phyloP scores from a whole-genome alignment of 371 early-diverging fungal species.

The Thermomucor indicae-seudaticae region DNA sequence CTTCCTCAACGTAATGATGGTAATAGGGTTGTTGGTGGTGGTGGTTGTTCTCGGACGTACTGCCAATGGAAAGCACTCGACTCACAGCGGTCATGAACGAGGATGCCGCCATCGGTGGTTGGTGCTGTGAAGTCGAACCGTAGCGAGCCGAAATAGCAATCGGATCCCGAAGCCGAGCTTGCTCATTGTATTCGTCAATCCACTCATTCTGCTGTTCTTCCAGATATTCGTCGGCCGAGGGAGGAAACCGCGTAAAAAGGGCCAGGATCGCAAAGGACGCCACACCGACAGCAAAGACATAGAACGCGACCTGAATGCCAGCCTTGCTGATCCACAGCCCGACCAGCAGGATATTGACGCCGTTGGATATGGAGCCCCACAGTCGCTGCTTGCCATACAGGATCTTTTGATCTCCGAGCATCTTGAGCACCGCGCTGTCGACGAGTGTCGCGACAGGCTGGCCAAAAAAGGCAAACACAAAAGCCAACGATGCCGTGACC shows the following conservation, averaged over 20 bases:
- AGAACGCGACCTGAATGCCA: slow-evolving; percentile 33
- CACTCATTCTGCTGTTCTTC: not conserved
- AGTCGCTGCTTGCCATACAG: slow-evolving; percentile 46
- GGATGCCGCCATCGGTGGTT: not conserved
- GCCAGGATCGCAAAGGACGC: slow-evolving; percentile 11
- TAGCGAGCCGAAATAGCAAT: not conserved
- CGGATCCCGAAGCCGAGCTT: slow-evolving; percentile 6
- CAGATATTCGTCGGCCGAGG: not conserved
- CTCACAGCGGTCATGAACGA: slow-evolving; percentile 10
- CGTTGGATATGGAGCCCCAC: slow-evolving; percentile 44
- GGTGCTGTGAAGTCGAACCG: not conserved
- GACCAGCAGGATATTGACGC: slow-evolving; percentile 26
- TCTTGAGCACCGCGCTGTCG: slow-evolving; percentile 40
- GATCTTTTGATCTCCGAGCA: slow-evolving; percentile 33
- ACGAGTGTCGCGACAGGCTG: slow-evolving; percentile 31
- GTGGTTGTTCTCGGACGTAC: not conserved
- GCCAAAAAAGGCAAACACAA: slow-evolving; percentile 40
- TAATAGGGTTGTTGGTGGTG: no score
- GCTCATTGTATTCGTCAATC: slow-evolving; percentile 2
- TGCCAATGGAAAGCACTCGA: slow-evolving; percentile 6
- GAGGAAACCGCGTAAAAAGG: slow-evolving; percentile 8
- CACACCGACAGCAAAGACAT: slow-evolving; percentile 34
- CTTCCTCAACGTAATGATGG: slow-evolving; percentile 3
- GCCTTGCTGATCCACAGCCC: slow-evolving; percentile 24
- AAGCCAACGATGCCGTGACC: slow-evolving; percentile 17